phyloP scores from a whole-genome alignment of 495 filamentous ascomycete genomes.

The Amniculicola lignicola region DNA sequence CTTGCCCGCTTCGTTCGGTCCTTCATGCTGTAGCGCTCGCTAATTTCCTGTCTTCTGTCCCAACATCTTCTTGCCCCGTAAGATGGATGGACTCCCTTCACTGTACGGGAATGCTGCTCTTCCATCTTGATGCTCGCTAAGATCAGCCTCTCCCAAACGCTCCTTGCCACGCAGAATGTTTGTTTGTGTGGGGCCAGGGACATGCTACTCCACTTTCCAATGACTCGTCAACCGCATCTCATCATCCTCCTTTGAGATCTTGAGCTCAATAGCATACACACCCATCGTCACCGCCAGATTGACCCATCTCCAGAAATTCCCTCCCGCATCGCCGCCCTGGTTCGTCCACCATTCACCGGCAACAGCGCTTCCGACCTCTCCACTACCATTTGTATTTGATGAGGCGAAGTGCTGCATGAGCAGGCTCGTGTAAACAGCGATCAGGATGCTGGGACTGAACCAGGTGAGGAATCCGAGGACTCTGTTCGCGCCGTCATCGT shows the following conservation, averaged over 20 bases:
- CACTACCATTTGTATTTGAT: slow-evolving; percentile 50
- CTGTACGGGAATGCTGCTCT: background rate
- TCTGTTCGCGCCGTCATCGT: slow-evolving; percentile 75
- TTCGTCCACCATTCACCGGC: slow-evolving; percentile 79
- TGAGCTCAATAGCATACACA: slow-evolving; percentile 84
- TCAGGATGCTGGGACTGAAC: slow-evolving; percentile 88
- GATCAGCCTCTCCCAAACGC: too few species aligned
- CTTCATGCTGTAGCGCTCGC: too few species aligned
- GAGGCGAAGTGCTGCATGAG: slow-evolving; percentile 91
- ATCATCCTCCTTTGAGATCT: slow-evolving; percentile 72
- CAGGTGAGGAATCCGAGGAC: slow-evolving; percentile 79
- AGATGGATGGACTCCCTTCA: background rate
- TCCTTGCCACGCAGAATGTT: too few species aligned
- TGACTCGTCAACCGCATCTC: slow-evolving; percentile 69
- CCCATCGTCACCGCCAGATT: slow-evolving; percentile 85
- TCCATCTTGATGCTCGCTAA: background rate
- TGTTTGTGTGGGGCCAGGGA: too few species aligned
- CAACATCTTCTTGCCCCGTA: background rate
- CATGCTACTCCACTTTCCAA: slow-evolving; percentile 59
- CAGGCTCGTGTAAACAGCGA: slow-evolving; percentile 95
- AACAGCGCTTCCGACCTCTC: slow-evolving; percentile 48
- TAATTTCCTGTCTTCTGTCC: background rate
- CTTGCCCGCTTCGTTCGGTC: too few species aligned
- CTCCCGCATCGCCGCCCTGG: slow-evolving; percentile 72
- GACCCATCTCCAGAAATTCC: slow-evolving; percentile 88